A percentile compares a stretch with the other conserved stretches of the same genome.
phyloP scores from a whole-genome alignment of 1,139 yeast genomes.

The Geotrichum aggregatum region DNA sequence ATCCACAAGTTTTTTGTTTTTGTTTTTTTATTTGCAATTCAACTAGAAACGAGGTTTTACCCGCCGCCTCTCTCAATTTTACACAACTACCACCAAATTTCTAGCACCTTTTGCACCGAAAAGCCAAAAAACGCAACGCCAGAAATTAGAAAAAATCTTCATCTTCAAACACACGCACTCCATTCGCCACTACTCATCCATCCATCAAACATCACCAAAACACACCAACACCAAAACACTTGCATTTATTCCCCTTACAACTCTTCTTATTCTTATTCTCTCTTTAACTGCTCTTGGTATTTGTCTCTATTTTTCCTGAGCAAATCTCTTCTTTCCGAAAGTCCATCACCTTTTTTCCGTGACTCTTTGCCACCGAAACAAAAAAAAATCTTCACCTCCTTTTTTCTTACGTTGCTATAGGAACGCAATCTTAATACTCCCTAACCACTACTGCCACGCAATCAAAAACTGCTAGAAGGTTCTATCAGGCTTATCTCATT shows the following conservation, averaged over 20 bases:
- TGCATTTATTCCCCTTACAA: neutral
- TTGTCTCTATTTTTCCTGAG: constrained; percentile 9
- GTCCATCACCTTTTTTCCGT: neutral
- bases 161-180: neutral
- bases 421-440: neutral
- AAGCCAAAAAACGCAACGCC: neutral
- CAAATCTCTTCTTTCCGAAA: neutral
- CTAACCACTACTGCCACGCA: neutral
- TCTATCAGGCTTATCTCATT: constrained; percentile 4
- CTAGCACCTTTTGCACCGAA: neutral
- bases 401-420: constrained; percentile 12
- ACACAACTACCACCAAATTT: neutral
- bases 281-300: constrained; percentile 1
- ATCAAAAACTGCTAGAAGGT: neutral
- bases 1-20: neutral
- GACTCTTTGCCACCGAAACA: constrained; percentile 12
- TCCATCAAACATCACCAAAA: neutral
- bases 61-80: neutral
- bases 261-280: constrained; percentile 6
- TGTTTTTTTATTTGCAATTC: neutral
- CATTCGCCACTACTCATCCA: neutral
- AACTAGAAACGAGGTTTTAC: neutral
- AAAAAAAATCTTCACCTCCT: neutral
- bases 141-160: neutral
- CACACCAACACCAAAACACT: neutral